Evolutionary conservation across 1,284 basidiomycete genomes (phyloP).

Genomic region (Leccinum glutinopallens): DNA sequence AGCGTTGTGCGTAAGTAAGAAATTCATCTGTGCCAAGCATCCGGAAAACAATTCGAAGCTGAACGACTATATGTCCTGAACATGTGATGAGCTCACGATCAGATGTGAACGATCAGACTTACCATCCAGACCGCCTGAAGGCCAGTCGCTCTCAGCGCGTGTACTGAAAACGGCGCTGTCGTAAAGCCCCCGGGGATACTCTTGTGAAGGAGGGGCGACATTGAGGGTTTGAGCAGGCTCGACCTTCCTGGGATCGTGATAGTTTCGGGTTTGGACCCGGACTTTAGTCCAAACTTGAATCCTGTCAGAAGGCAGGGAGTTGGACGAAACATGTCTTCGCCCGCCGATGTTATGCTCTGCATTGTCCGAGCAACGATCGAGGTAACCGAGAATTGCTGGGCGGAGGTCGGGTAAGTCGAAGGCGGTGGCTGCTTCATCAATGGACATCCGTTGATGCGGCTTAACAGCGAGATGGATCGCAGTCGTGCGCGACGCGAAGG

Average conservation of each 20-base stretch:
- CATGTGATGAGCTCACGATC: neutral
- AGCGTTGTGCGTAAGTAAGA: neutral
- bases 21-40: neutral
- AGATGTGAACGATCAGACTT: neutral
- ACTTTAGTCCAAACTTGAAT: constrained; percentile 2
- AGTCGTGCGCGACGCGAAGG: neutral
- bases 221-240: constrained; percentile 2
- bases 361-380: neutral
- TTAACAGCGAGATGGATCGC: neutral
- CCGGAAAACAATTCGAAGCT: neutral
- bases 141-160: neutral
- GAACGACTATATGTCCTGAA: neutral
- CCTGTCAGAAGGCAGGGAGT: neutral
- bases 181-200: neutral
- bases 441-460: neutral
- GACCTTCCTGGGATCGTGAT: neutral
- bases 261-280: neutral
- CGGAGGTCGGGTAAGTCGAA: neutral
- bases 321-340: neutral
- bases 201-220: neutral
- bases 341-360: neutral
- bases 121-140: neutral
- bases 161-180: constrained; percentile 4
- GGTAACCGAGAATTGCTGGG: neutral
- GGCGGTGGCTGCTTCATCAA: neutral